Conservation (phyloP, 768 basidiomycete species). For the Termitomyces sp. region DNA sequence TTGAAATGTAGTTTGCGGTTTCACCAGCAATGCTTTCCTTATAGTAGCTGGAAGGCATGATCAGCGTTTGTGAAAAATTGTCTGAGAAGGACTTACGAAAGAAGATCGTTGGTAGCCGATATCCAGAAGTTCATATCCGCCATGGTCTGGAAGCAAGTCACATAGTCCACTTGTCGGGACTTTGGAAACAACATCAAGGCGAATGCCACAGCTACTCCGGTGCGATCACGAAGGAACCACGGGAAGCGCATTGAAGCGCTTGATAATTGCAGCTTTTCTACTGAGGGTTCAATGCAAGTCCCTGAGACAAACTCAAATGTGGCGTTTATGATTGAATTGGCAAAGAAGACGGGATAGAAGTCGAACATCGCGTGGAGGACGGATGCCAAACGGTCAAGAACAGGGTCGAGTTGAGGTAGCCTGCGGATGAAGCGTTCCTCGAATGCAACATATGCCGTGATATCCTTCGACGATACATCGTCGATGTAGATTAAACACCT, state of each 20-base stretch:
- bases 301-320: conserved; percentile 20
- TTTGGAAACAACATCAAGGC: conserved; percentile 20
- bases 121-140: conserved; percentile 23
- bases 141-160: conserved; percentile 20
- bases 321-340: conserved; percentile 19
- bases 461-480: conserved; percentile 14
- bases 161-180: conserved; percentile 10
- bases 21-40: conserved; percentile 25
- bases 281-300: conserved; percentile 18
- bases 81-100: conserved; percentile 17
- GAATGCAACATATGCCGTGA: conserved; percentile 12
- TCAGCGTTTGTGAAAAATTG: not conserved
- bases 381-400: conserved; percentile 15
- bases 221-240: conserved; percentile 22
- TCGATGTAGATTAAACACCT: conserved; percentile 25
- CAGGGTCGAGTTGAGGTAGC: conserved; percentile 19
- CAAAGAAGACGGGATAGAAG: conserved; percentile 17
- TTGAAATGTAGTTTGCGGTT: conserved; percentile 18
- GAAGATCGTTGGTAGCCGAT: conserved; percentile 19
- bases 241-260: conserved; percentile 17
- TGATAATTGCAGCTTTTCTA: conserved; percentile 9
- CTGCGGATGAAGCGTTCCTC: conserved; percentile 18
- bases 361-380: conserved; percentile 16
- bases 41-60: conserved; percentile 14
- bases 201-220: conserved; percentile 17